Evolutionary conservation across 2,329 filamentous ascomycete genomes (phyloP).

Genomic region (Hymenoscyphus infarciens): DNA sequence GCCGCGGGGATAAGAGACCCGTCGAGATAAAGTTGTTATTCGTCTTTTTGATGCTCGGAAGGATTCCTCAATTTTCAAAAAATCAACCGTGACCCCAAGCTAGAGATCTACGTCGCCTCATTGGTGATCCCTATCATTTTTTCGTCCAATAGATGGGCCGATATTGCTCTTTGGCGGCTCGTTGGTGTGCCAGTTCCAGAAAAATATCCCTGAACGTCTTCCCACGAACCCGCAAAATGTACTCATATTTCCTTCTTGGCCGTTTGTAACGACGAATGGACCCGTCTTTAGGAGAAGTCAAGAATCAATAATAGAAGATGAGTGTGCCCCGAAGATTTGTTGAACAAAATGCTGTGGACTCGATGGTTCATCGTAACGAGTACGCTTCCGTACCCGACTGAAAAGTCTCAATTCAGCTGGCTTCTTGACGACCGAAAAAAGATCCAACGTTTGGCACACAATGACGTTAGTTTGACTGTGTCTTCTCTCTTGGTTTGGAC

Average conservation of each 20-base stretch:
- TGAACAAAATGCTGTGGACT: background rate
- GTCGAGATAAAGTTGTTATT: background rate
- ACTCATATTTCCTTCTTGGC: conserved; percentile 20
- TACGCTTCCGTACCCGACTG: background rate
- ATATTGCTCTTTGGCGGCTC: conserved; percentile 21
- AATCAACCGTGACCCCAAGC: conserved; percentile 11
- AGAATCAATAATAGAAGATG: background rate
- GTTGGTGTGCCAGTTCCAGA: conserved; percentile 14
- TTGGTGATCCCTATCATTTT: conserved; percentile 22
- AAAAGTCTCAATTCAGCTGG: conserved; percentile 9
- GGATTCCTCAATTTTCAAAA: background rate
- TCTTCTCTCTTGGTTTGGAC: background rate
- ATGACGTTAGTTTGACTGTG: conserved; percentile 15
- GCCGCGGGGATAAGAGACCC: background rate
- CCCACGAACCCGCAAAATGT: conserved; percentile 6
- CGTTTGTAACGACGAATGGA: conserved; percentile 5
- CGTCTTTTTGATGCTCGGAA: background rate
- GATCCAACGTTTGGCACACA: conserved; percentile 5
- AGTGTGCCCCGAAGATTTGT: background rate
- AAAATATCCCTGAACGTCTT: conserved; percentile 14
- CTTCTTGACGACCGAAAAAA: conserved; percentile 14
- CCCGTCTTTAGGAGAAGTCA: background rate
- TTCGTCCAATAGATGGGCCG: conserved; percentile 25
- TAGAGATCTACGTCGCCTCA: conserved; percentile 16
- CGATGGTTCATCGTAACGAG: conserved; percentile 1